Evolutionary conservation across 257 asterid genomes (phyloP).

Genomic region (Nemophila menziesii): DNA sequence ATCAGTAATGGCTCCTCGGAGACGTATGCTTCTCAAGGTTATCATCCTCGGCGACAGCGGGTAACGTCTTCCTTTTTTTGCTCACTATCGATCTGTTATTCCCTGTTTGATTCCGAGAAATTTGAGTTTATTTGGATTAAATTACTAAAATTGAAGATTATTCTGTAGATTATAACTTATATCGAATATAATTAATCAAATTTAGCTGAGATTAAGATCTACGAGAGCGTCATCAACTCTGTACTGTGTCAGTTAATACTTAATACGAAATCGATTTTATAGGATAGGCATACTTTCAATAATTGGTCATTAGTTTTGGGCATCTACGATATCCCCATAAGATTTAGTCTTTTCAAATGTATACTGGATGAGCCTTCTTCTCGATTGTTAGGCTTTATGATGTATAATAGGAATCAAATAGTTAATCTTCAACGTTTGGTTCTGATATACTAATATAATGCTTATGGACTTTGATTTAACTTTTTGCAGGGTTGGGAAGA

Average conservation of each 20-base stretch:
- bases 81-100: neutral
- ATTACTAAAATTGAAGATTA: too few species aligned
- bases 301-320: too few species aligned
- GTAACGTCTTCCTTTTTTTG: slow-evolving; percentile 7
- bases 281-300: too few species aligned
- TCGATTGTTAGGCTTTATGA: neutral
- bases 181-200: too few species aligned
- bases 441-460: neutral
- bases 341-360: too few species aligned
- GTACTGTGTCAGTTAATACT: too few species aligned
- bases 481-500: slow-evolving; percentile 37
- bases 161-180: too few species aligned
- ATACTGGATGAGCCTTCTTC: too few species aligned
- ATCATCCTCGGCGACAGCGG: slow-evolving; percentile 47
- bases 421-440: neutral
- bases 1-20: slow-evolving; percentile 39
- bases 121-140: neutral
- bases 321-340: too few species aligned
- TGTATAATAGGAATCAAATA: neutral
- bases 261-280: too few species aligned
- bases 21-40: slow-evolving; percentile 43
- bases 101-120: neutral
- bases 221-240: too few species aligned
- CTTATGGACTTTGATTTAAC: neutral
- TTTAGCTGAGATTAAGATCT: too few species aligned